These are phyloP conservation scores for Pleoardoris graminearum DNA, from an alignment of 2,329 filamentous ascomycete genomes.

Conservation along the genomic window DNA sequence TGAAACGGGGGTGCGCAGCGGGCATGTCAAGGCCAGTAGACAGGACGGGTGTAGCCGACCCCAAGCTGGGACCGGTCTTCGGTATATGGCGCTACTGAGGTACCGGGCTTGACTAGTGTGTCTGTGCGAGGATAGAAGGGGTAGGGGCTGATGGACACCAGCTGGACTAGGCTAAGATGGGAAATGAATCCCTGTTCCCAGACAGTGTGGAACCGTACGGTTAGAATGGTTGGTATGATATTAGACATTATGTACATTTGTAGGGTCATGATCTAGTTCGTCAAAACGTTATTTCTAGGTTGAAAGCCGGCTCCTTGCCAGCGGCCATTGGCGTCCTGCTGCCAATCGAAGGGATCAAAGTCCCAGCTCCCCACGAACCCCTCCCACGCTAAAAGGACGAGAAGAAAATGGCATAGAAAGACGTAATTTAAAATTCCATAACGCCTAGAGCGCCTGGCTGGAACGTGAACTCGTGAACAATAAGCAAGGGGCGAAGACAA, in stretches of 20 bases:
- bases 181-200: not conserved
- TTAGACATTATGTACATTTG: not conserved
- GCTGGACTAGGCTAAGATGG: not conserved
- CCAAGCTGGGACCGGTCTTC: not conserved
- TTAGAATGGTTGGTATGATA: not conserved
- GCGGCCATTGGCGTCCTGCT: not conserved
- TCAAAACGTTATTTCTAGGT: constrained; percentile 9
- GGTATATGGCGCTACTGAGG: not conserved
- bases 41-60: constrained; percentile 3
- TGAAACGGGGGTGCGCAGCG: not conserved
- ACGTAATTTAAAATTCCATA: constrained; percentile 7
- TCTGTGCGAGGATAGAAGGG: not conserved
- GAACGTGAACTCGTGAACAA: constrained; percentile 12
- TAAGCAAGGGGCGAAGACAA: constrained; percentile 18
- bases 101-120: not conserved
- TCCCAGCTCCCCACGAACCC: constrained; percentile 8
- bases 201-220: not conserved
- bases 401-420: not conserved
- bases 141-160: not conserved
- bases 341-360: constrained; percentile 12
- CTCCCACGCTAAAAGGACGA: constrained; percentile 11
- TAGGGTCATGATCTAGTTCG: constrained; percentile 5
- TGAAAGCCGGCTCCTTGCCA: not conserved
- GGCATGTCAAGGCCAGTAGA: not conserved
- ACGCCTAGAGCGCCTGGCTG: constrained; percentile 19